A percentile compares a stretch with the other conserved stretches of the same genome.
phyloP scores from a whole-genome alignment of 352 stramenopile genomes.

The Phytophthora sansomeana region DNA sequence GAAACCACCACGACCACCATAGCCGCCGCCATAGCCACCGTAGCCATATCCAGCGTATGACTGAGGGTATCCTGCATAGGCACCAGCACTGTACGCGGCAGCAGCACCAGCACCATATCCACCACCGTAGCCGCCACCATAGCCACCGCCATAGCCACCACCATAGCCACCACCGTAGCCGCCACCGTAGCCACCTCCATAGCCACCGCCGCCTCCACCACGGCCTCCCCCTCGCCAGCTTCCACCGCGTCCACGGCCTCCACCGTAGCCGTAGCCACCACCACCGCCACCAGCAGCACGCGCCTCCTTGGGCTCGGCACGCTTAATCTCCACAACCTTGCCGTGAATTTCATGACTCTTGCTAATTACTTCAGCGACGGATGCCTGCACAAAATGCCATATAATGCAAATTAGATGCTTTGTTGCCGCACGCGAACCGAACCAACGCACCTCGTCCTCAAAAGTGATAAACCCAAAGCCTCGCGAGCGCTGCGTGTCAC shows the following conservation, averaged over 20 bases:
- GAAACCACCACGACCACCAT: constrained; percentile 45
- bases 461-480: constrained; percentile 96
- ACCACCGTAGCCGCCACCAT: constrained; percentile 40
- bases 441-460: constrained; percentile 78
- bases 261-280: constrained; percentile 24
- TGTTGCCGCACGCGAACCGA: no score
- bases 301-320: constrained; percentile 82
- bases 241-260: constrained; percentile 39
- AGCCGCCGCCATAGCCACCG: constrained; percentile 56
- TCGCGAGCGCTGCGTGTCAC: constrained; percentile 90
- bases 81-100: constrained; percentile 39
- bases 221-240: constrained; percentile 35
- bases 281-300: constrained; percentile 45
- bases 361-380: constrained; percentile 90
- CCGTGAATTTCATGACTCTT: constrained; percentile 92
- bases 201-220: constrained; percentile 36
- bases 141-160: constrained; percentile 41
- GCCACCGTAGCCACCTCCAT: constrained; percentile 35
- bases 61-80: constrained; percentile 46
- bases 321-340: constrained; percentile 92
- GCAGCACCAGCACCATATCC: constrained; percentile 37
- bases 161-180: constrained; percentile 41
- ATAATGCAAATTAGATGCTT: neutral
- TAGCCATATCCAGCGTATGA: constrained; percentile 50
- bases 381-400: constrained; percentile 45